Evolutionary conservation across 257 asterid genomes (phyloP).

Genomic region (Nicotiana tabacum): DNA sequence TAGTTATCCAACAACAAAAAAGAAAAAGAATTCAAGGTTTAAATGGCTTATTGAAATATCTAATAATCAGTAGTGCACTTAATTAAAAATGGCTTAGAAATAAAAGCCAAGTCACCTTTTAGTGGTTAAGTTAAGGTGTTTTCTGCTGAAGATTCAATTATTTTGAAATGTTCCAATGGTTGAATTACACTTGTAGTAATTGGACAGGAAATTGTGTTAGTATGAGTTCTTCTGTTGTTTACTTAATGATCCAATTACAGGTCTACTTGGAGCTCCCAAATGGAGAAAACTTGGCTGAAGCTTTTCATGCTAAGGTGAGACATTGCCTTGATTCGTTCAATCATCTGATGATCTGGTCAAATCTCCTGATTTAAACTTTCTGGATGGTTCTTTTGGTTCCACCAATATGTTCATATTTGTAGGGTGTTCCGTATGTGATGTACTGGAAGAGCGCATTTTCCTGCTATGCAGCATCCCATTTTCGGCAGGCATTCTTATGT

Average conservation of each 20-base stretch:
- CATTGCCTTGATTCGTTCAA: neutral
- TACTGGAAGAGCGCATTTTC: conserved; percentile 77
- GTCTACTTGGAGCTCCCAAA: conserved; percentile 86
- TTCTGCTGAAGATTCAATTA: neutral
- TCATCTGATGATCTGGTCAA: conserved; percentile 10
- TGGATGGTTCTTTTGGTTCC: conserved; percentile 17
- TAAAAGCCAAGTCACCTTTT: neutral
- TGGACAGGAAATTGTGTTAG: neutral
- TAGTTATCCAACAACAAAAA: too few species aligned
- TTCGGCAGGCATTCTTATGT: conserved; percentile 76
- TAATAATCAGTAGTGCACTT: neutral
- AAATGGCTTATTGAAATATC: neutral
- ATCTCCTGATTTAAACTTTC: conserved; percentile 7
- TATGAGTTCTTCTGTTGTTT: neutral
- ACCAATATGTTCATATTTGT: conserved; percentile 21
- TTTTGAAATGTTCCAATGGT: neutral
- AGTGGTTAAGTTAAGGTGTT: neutral
- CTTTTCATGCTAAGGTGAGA: conserved; percentile 80
- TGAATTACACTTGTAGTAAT: neutral
- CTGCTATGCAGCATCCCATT: conserved; percentile 69
- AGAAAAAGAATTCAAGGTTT: neutral
- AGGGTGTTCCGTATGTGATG: conserved; percentile 85
- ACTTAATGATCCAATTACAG: conserved; percentile 31
- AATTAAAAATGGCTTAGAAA: neutral
- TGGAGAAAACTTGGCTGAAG: conserved; percentile 76